Evolutionary conservation across 2,329 filamentous ascomycete species (phyloP).

Genomic region (Blumeriella jaapii): DNA sequence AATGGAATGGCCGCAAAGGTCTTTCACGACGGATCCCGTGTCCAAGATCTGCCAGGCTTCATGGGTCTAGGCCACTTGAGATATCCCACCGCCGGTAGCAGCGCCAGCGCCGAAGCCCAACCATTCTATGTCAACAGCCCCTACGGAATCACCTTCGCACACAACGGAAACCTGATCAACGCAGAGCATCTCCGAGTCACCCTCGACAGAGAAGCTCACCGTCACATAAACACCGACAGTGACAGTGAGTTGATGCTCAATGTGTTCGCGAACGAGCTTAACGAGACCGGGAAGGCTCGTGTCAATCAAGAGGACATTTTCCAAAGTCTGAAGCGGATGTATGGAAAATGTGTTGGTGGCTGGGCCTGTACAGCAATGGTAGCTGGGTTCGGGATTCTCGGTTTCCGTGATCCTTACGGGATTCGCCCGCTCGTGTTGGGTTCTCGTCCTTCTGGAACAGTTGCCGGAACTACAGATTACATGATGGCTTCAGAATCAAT

Average conservation of each 20-base stretch:
- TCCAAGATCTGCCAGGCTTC: slow-evolving; percentile 66
- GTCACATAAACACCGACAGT: slow-evolving; percentile 62
- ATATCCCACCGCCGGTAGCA: slow-evolving; percentile 83
- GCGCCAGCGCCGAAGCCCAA: slow-evolving; percentile 74
- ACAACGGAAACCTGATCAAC: slow-evolving; percentile 86
- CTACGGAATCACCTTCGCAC: slow-evolving; percentile 69
- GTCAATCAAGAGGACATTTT: slow-evolving; percentile 72
- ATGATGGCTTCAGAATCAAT: slow-evolving; percentile 88
- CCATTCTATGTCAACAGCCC: slow-evolving; percentile 87
- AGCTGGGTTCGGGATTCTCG: slow-evolving; percentile 68
- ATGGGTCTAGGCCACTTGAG: slow-evolving; percentile 80
- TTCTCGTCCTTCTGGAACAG: slow-evolving; percentile 52
- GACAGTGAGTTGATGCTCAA: slow-evolving; percentile 85
- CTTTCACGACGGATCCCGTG: slow-evolving; percentile 66
- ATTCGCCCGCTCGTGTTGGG: slow-evolving; percentile 77
- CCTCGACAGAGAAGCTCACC: slow-evolving; percentile 28
- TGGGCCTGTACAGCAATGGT: slow-evolving; percentile 77
- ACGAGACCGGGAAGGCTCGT: slow-evolving; percentile 69
- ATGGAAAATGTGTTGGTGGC: slow-evolving; percentile 59
- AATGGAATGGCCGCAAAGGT: slow-evolving; percentile 80
- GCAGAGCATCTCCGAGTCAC: slow-evolving; percentile 53
- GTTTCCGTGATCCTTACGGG: slow-evolving; percentile 68
- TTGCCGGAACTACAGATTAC: slow-evolving; percentile 61
- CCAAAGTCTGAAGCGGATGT: slow-evolving; percentile 58
- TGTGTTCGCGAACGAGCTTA: slow-evolving; percentile 72